These are phyloP conservation scores for Diatrype stigma DNA, from an alignment of 2,329 filamentous ascomycete species.

Conservation along the genomic window DNA sequence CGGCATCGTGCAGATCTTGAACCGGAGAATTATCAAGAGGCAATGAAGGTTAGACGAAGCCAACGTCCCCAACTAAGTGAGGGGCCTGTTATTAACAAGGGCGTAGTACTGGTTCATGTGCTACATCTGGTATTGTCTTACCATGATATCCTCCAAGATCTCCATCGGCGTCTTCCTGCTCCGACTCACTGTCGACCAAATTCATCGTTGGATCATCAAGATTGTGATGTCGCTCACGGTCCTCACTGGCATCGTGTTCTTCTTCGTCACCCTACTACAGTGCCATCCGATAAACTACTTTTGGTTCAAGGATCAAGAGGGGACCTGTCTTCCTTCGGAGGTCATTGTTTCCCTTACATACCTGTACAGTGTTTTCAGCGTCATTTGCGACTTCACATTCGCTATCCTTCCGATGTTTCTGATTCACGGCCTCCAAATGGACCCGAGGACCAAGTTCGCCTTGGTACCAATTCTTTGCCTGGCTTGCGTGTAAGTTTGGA, in stretches of 20 bases:
- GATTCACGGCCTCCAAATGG: constrained; percentile 46
- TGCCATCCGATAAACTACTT: constrained; percentile 16
- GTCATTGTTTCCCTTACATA: constrained; percentile 42
- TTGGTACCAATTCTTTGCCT: constrained; percentile 46
- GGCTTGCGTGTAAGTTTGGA: constrained; percentile 33
- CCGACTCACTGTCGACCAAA: constrained; percentile 14
- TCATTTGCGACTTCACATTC: constrained; percentile 36
- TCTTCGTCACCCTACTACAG: constrained; percentile 16
- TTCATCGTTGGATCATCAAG: constrained; percentile 16
- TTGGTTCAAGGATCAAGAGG: constrained; percentile 13
- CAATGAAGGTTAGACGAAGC: background rate
- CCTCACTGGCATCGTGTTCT: constrained; percentile 13
- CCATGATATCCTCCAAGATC: constrained; percentile 19
- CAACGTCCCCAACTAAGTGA: background rate
- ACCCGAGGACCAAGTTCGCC: constrained; percentile 37
- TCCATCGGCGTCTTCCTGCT: constrained; percentile 20
- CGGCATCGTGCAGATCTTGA: background rate
- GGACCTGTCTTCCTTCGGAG: constrained; percentile 22
- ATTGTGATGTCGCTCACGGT: constrained; percentile 5
- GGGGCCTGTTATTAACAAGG: background rate
- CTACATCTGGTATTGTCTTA: constrained; percentile 15
- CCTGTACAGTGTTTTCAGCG: constrained; percentile 36
- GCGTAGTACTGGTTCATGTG: constrained; percentile 19
- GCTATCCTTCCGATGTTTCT: constrained; percentile 42
- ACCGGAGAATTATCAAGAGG: background rate